Evolutionary conservation across 805 yeast species (phyloP), one percentile per base, ranked within the genome.

Genomic region (Saturnispora hagleri): DNA sequence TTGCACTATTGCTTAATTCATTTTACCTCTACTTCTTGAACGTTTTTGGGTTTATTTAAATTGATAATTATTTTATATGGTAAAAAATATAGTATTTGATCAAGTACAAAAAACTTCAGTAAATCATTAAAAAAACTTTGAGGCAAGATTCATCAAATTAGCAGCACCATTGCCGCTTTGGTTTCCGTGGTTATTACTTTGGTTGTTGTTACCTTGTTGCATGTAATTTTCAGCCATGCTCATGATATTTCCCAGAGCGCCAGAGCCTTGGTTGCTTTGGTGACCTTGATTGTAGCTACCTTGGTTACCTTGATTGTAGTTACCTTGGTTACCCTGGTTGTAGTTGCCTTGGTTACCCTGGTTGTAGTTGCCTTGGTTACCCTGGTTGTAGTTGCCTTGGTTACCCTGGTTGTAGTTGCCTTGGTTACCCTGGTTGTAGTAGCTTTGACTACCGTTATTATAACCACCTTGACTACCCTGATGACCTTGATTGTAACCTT

Each of bases 131-230:
- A 55, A 43, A 38, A 55, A 55, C 31, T 51, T 43, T 12, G 46
- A 45, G 6, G 58, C 58, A 31, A 55, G 26, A 28, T 55, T 51
- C 52, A 53, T 34, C 34, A 55, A 51, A 8, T 48, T 45, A 12
- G 50, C 24, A 12, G 55, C 51, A 26, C 51, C 40, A 20, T 42
- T 43, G 20, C 48, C 31, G 5, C 42, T 18, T 38, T 38, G 42
- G 22, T 38, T 38, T 18, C 26, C 27, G n/a, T 42, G 13, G 18
- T 35, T 31, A 7, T 22, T n/a, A 31, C 40, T 31, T 13, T 42
- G 24, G 15, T 47, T 42, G 15, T 26, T 15, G 31, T 46, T 27
- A 34, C 34, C 31, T 13, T 46, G 44, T 38, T 40, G 47, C 45
- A 51, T 15, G 28, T 51, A 46, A 24, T 18, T 51, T 43, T 41